These are phyloP conservation scores for Fragaria nilgerrensis DNA, from an alignment of 306 rosid genomes.

Conservation along the genomic window DNA sequence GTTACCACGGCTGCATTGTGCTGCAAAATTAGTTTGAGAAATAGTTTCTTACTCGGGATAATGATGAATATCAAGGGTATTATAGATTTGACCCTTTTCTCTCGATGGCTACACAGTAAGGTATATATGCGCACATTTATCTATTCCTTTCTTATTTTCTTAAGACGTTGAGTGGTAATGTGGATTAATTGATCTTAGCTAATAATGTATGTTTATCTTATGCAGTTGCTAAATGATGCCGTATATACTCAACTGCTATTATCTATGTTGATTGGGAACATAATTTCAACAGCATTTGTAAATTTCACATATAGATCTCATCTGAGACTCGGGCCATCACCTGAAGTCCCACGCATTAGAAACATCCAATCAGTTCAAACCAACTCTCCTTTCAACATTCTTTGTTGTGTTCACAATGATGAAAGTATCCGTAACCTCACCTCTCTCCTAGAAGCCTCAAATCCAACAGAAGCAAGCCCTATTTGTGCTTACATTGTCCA, in stretches of 20 bases:
- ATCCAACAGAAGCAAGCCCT: constrained; percentile 31
- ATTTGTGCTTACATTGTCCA: constrained; percentile 38
- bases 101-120: neutral
- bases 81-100: constrained; percentile 23
- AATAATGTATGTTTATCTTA: neutral
- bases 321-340: neutral
- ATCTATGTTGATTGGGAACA: constrained; percentile 7
- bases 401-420: constrained; percentile 45
- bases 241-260: constrained; percentile 26
- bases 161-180: neutral
- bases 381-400: constrained; percentile 27
- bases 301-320: constrained; percentile 13
- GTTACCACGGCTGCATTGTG: constrained; percentile 21
- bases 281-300: constrained; percentile 26
- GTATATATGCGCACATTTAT: neutral
- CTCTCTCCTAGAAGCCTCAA: constrained; percentile 40
- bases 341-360: neutral
- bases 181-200: neutral
- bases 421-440: constrained; percentile 40
- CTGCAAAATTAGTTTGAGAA: constrained; percentile 28
- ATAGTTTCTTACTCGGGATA: constrained; percentile 36
- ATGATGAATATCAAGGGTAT: constrained; percentile 46
- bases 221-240: constrained; percentile 36
- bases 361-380: constrained; percentile 27
- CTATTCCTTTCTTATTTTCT: neutral